phyloP scores from a whole-genome alignment of 768 basidiomycete genomes.

The Pulveroboletus sp. region DNA sequence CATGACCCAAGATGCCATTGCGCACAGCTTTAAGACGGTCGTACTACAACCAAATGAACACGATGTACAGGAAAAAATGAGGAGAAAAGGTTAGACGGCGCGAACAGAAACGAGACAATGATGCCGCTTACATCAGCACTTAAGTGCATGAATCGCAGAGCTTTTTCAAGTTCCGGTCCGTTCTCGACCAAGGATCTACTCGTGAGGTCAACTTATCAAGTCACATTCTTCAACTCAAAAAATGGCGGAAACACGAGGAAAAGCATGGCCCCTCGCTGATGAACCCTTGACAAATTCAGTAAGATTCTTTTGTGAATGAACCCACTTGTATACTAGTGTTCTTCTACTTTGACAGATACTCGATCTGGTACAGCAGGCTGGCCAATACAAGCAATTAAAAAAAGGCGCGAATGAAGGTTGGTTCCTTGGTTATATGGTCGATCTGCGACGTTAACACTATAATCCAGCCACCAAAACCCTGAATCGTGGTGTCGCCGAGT shows the following conservation, averaged over 20 bases:
- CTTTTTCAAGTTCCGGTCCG: too few species aligned
- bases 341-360: constrained; percentile 59
- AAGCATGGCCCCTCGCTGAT: constrained; percentile 87
- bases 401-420: constrained; percentile 98
- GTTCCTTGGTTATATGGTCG: too few species aligned
- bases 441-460: too few species aligned
- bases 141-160: too few species aligned
- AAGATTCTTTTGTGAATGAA: constrained; percentile 22
- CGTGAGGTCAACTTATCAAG: constrained; percentile 64
- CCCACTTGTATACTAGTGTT: neutral
- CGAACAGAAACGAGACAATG: too few species aligned
- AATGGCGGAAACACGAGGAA: constrained; percentile 68
- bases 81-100: too few species aligned
- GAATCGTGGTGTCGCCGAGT: constrained; percentile 96
- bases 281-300: constrained; percentile 89
- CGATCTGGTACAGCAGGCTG: constrained; percentile 91
- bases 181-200: constrained; percentile 79
- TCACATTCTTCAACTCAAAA: constrained; percentile 5
- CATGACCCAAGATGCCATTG: too few species aligned
- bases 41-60: too few species aligned
- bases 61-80: too few species aligned
- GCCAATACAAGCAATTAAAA: constrained; percentile 97
- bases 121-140: constrained; percentile 22
- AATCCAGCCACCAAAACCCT: constrained; percentile 89
- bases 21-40: too few species aligned